A percentile compares a stretch with the other conserved stretches of the same genome.
Evolutionary conservation across 1,139 yeast genomes (phyloP).

Genomic region (Protomyces pachydermus): DNA sequence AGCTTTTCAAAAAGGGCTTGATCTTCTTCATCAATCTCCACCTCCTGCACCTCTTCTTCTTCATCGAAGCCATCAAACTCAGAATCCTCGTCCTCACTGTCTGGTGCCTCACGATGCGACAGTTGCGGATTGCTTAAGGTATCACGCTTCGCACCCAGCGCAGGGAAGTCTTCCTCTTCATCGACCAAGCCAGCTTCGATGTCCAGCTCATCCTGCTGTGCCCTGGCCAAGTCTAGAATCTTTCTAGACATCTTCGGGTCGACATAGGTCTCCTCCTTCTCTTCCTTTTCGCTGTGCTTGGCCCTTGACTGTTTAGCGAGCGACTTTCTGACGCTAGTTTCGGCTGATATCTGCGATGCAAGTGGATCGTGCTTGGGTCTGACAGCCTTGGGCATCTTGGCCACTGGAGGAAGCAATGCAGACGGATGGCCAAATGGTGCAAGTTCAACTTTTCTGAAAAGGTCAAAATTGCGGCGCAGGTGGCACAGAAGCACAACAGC

Average conservation of each 20-base stretch:
- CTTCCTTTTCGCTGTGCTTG: conserved; percentile 31
- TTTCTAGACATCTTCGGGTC: conserved; percentile 81
- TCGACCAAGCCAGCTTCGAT: conserved; percentile 43
- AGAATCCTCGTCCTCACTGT: conserved; percentile 39
- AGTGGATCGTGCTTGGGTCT: conserved; percentile 17
- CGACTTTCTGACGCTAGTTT: conserved; percentile 4
- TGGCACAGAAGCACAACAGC: no score
- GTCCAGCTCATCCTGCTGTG: conserved; percentile 84
- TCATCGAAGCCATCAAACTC: conserved; percentile 50
- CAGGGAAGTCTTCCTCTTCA: conserved; percentile 7
- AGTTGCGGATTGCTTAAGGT: conserved; percentile 31
- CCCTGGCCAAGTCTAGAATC: conserved; percentile 80
- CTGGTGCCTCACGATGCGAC: conserved; percentile 40
- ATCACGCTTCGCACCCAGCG: conserved; percentile 12
- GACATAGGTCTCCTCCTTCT: conserved; percentile 57
- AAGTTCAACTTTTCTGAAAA: no score
- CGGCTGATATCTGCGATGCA: conserved; percentile 20
- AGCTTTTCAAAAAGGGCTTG: conserved; percentile 43
- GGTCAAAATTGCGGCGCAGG: no score
- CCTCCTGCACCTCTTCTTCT: conserved; percentile 45
- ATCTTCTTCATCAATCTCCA: conserved; percentile 48
- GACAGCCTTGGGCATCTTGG: conserved; percentile 14
- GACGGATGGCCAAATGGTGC: no score
- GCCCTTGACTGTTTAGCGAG: conserved; percentile 29
- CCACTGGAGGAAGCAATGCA: not conserved